A percentile compares a stretch with the other conserved stretches of the same genome.
phyloP scores from a whole-genome alignment of 352 stramenopile species.

The Globisporangium paddicum region DNA sequence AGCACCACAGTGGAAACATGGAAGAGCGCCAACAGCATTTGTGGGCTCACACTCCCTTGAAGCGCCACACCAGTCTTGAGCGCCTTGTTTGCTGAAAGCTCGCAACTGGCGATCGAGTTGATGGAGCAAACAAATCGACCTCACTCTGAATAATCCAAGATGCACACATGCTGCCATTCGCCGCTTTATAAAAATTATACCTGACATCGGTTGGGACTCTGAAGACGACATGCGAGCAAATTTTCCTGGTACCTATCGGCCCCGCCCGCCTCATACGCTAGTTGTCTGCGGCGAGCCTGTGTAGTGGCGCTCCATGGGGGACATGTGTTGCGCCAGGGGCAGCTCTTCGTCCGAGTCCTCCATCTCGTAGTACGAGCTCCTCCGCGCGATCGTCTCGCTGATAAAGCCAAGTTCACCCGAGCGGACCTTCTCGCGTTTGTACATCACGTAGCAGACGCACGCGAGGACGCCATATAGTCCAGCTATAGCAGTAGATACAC shows the following conservation, averaged over 20 bases:
- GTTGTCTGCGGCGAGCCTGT: conserved; percentile 9
- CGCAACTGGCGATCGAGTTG: too few species aligned
- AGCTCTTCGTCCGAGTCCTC: conserved; percentile 72
- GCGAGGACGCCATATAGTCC: conserved; percentile 50
- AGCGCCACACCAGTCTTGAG: too few species aligned
- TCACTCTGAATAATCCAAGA: too few species aligned
- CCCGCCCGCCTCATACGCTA: conserved; percentile 9
- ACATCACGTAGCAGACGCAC: conserved; percentile 47
- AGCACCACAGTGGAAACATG: too few species aligned
- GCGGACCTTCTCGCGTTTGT: conserved; percentile 47
- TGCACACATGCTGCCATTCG: background rate
- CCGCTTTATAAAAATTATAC: background rate
- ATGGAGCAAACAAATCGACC: too few species aligned
- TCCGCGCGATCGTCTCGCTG: conserved; percentile 40
- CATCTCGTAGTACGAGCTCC: conserved; percentile 48
- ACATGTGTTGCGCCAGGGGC: conserved; percentile 64
- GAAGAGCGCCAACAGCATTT: too few species aligned
- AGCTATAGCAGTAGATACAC: conserved; percentile 15
- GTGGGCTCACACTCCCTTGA: too few species aligned
- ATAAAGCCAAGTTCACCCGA: conserved; percentile 35
- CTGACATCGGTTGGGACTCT: background rate
- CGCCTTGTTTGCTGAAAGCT: too few species aligned
- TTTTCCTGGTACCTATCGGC: background rate
- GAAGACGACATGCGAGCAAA: background rate
- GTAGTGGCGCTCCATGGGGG: conserved; percentile 32